Conservation (phyloP, 2,329 filamentous ascomycete genomes). For the Gaeumannomyces sp. region DNA sequence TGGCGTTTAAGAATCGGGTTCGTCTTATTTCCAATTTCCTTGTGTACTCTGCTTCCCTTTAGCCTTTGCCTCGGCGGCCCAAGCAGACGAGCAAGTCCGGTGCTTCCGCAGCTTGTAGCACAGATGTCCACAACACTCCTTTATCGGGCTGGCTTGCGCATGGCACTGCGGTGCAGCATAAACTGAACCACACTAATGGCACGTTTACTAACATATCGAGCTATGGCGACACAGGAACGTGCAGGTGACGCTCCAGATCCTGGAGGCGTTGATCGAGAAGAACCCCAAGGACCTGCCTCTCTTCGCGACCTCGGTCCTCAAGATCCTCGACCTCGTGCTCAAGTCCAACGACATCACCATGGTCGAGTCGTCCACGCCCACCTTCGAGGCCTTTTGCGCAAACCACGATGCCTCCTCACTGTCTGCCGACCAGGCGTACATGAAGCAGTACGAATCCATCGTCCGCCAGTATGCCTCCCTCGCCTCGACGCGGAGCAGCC, state of each 20-base stretch:
- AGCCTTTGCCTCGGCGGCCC: neutral
- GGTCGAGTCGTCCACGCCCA: slow-evolving; percentile 82
- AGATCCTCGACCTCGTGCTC: slow-evolving; percentile 76
- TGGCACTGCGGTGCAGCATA: neutral
- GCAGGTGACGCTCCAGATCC: slow-evolving; percentile 88
- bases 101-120: slow-evolving; percentile 1
- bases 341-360: slow-evolving; percentile 83
- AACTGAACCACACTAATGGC: too few relatives aligned
- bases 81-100: neutral
- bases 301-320: slow-evolving; percentile 78
- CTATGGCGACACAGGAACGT: slow-evolving; percentile 61
- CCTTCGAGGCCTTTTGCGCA: slow-evolving; percentile 82
- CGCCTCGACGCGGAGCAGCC: slow-evolving; percentile 56
- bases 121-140: too few relatives aligned
- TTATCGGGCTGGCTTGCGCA: too few relatives aligned
- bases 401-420: slow-evolving; percentile 83
- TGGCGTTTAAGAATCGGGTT: slow-evolving; percentile 84
- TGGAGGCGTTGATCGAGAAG: slow-evolving; percentile 88
- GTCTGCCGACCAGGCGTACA: slow-evolving; percentile 77
- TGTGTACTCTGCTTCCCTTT: neutral
- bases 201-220: neutral
- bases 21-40: slow-evolving; percentile 20
- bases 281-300: slow-evolving; percentile 83
- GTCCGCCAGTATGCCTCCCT: slow-evolving; percentile 74
- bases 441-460: slow-evolving; percentile 74